A percentile compares a stretch with the other conserved stretches of the same genome.
These are phyloP conservation scores for Arthrinium phaeospermum DNA, from an alignment of 2,329 filamentous ascomycete genomes.

Conservation along the genomic window DNA sequence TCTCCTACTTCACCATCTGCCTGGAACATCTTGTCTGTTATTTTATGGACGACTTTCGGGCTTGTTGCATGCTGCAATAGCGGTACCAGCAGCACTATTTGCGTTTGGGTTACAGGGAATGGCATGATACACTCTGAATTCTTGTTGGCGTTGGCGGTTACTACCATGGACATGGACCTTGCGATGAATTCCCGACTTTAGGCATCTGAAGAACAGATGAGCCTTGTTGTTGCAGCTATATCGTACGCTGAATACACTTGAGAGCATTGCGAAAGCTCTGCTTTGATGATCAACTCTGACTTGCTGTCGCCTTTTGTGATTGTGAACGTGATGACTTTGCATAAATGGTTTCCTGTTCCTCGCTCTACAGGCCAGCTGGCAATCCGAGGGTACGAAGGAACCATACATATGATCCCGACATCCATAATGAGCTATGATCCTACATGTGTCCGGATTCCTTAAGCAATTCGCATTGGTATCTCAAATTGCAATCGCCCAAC, in stretches of 20 bases:
- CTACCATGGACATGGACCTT: constrained; percentile 7
- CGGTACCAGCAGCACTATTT: not conserved
- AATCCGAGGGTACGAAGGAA: not conserved
- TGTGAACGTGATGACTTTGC: not conserved
- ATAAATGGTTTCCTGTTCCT: not conserved
- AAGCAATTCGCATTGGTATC: not conserved
- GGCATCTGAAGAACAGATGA: constrained; percentile 20
- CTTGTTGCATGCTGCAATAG: constrained; percentile 7
- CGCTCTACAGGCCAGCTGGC: not conserved
- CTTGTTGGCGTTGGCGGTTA: constrained; percentile 20
- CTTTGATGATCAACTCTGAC: not conserved
- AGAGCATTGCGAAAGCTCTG: not conserved
- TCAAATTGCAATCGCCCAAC: not conserved
- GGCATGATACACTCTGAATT: constrained; percentile 21
- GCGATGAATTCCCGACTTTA: constrained; percentile 19
- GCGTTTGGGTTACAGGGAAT: constrained; percentile 20
- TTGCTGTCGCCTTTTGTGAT: not conserved
- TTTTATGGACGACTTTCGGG: not conserved
- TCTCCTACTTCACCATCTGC: not conserved
- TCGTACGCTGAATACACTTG: constrained; percentile 17
- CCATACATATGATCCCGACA: not conserved
- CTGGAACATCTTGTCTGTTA: not conserved
- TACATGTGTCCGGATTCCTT: not conserved
- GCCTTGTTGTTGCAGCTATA: constrained; percentile 14
- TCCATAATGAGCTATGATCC: not conserved